Base-by-base conservation (phyloP, 2,329 filamentous ascomycete species). In the Colletotrichum abscissum region DNA sequence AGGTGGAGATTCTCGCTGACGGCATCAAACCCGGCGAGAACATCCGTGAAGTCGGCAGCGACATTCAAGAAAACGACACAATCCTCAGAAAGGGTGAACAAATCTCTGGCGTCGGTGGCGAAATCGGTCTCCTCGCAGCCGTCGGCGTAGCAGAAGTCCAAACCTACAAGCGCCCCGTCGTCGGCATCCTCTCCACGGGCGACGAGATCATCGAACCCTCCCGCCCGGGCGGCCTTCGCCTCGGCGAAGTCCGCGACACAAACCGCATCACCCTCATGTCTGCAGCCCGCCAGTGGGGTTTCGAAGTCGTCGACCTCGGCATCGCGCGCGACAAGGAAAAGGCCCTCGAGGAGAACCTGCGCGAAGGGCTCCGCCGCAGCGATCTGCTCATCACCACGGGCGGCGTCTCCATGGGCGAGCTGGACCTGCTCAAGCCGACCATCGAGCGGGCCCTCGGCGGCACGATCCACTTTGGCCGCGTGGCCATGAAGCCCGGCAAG, bases 401-500 rank as follows among this genome's bases (percentile, higher is more conserved):
- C 26, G 97, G 97, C 60, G 97, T 98, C 24, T 97, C 94, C 11
- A 99, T 99, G 97, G 97, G 97, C 69, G 97, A 99, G 84, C 91
- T 98, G 2, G 97, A 99, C 82, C 92, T 99, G 8, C 90, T 99
- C 24, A 99, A 99, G 81, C 96, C 97, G 0, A 98, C 96, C 0
- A 94, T 99, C 78, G 97, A 98, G 85, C 92, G 96, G 55, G 88
- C 92, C 1, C 89, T 99, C 1, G 95, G 95, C 69, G 97, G 97
- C 8, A 97, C 92, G 0, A 98, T 99, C 76, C 97, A 98, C 82
- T 99, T 99, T 78, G 97, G 97, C 28, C 93, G 97, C 3, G 97
- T 99, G 3, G 90, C 93, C 67, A 98, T 99, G 97, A 99, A 99
- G 85, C 97, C 97, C 0, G 97, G 97, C 5, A 99, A 98, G 83